Evolutionary conservation across 2,329 filamentous ascomycete species (phyloP).

Genomic region (Verticillium longisporum): DNA sequence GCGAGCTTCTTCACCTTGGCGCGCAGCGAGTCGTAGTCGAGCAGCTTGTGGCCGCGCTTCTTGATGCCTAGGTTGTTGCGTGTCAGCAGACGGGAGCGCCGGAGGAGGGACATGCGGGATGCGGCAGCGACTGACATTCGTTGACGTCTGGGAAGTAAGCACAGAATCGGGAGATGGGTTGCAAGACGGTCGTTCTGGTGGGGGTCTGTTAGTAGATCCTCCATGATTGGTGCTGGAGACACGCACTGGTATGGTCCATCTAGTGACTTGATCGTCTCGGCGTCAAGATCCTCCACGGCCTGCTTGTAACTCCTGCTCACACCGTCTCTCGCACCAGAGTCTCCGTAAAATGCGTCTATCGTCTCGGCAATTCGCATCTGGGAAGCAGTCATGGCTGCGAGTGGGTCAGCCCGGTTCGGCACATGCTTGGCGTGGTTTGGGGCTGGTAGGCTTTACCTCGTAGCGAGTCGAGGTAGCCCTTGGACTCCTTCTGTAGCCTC

Average conservation of each 20-base stretch:
- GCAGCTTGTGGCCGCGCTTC: constrained; percentile 95
- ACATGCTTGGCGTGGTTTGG: constrained; percentile 5
- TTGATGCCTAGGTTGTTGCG: constrained; percentile 64
- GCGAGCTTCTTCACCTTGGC: constrained; percentile 95
- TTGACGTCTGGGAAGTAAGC: constrained; percentile 99
- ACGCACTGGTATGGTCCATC: constrained; percentile 83
- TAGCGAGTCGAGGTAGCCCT: constrained; percentile 93
- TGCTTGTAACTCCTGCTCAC: constrained; percentile 97
- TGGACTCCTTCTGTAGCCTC: constrained; percentile 93
- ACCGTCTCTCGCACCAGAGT: constrained; percentile 88
- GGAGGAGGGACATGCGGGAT: background rate
- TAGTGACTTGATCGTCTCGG: constrained; percentile 96
- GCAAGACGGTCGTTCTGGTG: constrained; percentile 76
- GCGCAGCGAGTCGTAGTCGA: constrained; percentile 94
- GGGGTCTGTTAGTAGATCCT: constrained; percentile 11
- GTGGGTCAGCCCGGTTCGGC: background rate
- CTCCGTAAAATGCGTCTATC: constrained; percentile 98
- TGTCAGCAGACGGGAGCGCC: background rate
- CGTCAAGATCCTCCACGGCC: constrained; percentile 93
- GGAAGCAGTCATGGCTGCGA: constrained; percentile 88
- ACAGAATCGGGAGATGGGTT: constrained; percentile 93
- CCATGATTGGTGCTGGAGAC: too few relatives aligned
- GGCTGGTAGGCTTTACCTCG: constrained; percentile 50
- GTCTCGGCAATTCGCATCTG: constrained; percentile 99
- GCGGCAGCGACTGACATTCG: constrained; percentile 57